Conservation (phyloP, 768 basidiomycete genomes). For the Suillus variegatus region DNA sequence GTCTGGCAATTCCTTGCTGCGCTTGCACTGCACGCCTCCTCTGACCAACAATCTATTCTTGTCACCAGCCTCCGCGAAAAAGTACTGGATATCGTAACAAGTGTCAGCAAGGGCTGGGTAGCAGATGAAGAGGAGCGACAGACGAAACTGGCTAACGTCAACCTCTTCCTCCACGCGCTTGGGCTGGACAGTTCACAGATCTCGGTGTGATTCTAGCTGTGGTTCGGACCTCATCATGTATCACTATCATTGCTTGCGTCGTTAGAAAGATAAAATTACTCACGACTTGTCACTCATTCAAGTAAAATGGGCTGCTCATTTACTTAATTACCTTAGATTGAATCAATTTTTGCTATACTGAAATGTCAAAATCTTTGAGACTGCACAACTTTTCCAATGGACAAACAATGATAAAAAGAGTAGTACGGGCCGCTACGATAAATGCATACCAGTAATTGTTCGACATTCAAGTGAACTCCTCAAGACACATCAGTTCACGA, state of each 20-base stretch:
- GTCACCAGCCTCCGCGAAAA: constrained; percentile 89
- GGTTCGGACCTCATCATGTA: not conserved
- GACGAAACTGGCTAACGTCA: constrained; percentile 88
- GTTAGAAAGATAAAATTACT: constrained; percentile 7
- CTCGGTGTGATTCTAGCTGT: constrained; percentile 36
- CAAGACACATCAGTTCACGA: constrained; percentile 25
- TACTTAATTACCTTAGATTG: not conserved
- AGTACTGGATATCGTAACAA: constrained; percentile 86
- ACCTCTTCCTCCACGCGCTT: constrained; percentile 84
- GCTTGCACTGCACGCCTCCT: constrained; percentile 79
- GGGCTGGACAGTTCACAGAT: constrained; percentile 76
- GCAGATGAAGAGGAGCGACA: constrained; percentile 71
- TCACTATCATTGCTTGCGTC: not conserved
- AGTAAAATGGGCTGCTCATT: not conserved
- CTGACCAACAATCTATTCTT: constrained; percentile 86
- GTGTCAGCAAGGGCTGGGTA: constrained; percentile 74
- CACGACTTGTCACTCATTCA: not conserved
- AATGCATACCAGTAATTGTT: not conserved
- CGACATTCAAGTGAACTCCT: not conserved
- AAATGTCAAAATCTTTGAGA: not conserved
- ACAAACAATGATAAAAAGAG: not conserved
- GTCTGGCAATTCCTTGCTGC: constrained; percentile 96
- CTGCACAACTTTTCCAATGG: not conserved
- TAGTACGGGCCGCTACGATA: not conserved
- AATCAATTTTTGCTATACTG: not conserved